Base-by-base conservation (phyloP, 176 grass and related monocot species). In the Olyra latifolia region DNA sequence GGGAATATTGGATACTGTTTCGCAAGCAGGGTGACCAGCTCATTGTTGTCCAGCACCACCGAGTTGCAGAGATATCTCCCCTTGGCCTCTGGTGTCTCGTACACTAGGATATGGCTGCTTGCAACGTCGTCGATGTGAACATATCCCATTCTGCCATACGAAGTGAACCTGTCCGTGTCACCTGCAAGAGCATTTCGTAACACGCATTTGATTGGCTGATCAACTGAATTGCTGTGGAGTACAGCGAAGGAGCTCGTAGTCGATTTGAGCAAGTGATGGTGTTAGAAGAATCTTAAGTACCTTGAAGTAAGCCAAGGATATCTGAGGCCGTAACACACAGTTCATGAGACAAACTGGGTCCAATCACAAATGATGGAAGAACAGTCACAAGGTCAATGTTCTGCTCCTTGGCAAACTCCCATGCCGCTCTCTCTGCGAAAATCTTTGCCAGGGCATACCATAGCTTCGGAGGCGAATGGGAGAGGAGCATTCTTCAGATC, bases 401-500 rank as follows among this genome's bases (percentile, higher is more conserved):
- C 39, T 94, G 94, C 62, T 97, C 89, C 72, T 84, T 85, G 22
- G 94, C 94, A 72, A 97, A 97, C 29, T 97, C 84, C 94, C 87
- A 97, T 44, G 94, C 94, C 65, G 91, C 91, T 82, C 91, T 90
- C 84, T 97, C 94, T 71, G 94, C 94, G 69, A 88, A 79, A 67
- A 94, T 49, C 84, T 97, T 97, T 48, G 94, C 94, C 68, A 97
- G 78, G 76, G 89, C 78, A 90, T 97, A 97, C 91, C 94, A 97
- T 16, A 97, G 80, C 91, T 97, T 77, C 75, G 28, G 27, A 53
- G 38, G 72, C 4, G 45, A 24, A 86, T 27, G 3, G 9, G 16
- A 44, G 7, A 61, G 4, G 0, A 3, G 4, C 19, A 55, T 54
- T 61, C 32, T 74, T 79, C 9, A 82, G 38, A 56, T 9, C 30